Base-by-base conservation (phyloP, 306 rosid genomes). In the Corylus heterophylla region DNA sequence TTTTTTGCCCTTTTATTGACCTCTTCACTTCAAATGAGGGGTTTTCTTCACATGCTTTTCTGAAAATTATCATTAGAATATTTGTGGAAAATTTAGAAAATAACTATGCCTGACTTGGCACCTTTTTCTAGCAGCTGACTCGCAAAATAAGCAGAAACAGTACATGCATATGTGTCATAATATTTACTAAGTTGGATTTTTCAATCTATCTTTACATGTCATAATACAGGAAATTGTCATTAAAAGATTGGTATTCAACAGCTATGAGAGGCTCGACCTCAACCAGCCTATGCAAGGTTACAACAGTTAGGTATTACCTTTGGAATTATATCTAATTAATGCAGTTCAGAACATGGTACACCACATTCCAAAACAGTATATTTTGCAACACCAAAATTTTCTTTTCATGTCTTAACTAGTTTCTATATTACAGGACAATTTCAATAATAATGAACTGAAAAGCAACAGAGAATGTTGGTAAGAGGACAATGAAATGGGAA, bases 1-100 rank as follows among this genome's bases (percentile, higher is more conserved):
- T 67, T 18, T 17, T 22, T 78, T 64, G 37, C 72, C 56, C 76
- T 52, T 8, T 22, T 5, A 29, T 48, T 29, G 73, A 66, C 75
- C 64, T 54, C 17, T 62, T 52, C 17, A 18, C 48, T 69, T 71
- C 56, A n/a, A 66, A 39, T 42, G 18, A 17, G 68, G 58, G 67
- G 27, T 47, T 54, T 56, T 71, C 54, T 48, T 27, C 25, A 67
- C 37, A 42, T 51, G 20, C 16, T 73, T 63, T 70, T 74, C 25
- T 16, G 48, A 47, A 14, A 66, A 74, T 67, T 51, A 54, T 18
- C 16, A 48, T 50, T 17, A 59, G 54, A 69, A 51, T 2, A 71
- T 27, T 54, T 27, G 12, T 6, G 29, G 44, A 18, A 31, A 47
- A 61, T 51, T 29, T 12, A 51, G 45, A 58, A 50, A 59, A 70